Conservation (phyloP, 495 filamentous ascomycete genomes). For the Cairneyella variabilis region DNA sequence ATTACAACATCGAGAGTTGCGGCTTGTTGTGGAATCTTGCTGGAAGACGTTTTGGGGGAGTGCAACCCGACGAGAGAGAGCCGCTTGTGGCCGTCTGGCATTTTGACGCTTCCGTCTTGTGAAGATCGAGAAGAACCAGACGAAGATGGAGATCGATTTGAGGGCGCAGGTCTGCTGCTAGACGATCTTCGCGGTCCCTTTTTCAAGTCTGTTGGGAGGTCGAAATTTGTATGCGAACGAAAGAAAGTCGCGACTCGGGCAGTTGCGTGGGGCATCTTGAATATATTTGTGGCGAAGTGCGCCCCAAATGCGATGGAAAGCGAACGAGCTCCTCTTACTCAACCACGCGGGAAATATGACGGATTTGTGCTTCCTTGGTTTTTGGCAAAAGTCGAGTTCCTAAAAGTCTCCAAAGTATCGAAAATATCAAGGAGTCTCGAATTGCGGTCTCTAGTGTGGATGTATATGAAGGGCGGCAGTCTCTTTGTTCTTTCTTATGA, state of each 20-base stretch:
- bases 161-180: slow-evolving; percentile 16
- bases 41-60: slow-evolving; percentile 35
- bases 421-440: too few relatives aligned
- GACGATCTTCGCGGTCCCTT: slow-evolving; percentile 19
- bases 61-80: slow-evolving; percentile 44
- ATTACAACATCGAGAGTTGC: slow-evolving; percentile 72
- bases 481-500: slow-evolving; percentile 3
- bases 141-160: slow-evolving; percentile 20
- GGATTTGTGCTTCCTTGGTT: not conserved
- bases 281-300: not conserved
- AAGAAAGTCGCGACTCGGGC: slow-evolving; percentile 45
- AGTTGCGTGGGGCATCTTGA: slow-evolving; percentile 41
- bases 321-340: slow-evolving; percentile 4
- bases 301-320: not conserved
- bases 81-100: slow-evolving; percentile 34
- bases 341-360: not conserved
- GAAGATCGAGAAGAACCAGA: slow-evolving; percentile 22
- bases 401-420: too few relatives aligned
- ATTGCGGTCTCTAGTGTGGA: too few relatives aligned
- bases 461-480: too few relatives aligned
- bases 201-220: slow-evolving; percentile 21
- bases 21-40: slow-evolving; percentile 28
- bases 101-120: slow-evolving; percentile 29
- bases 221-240: slow-evolving; percentile 36
- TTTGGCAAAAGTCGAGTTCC: too few relatives aligned